Percentiles rank a stretch among this genome's conserved stretches.
These are phyloP conservation scores for Hypericum androsaemum DNA, from an alignment of 345 rosid genomes.

Conservation along the genomic window DNA sequence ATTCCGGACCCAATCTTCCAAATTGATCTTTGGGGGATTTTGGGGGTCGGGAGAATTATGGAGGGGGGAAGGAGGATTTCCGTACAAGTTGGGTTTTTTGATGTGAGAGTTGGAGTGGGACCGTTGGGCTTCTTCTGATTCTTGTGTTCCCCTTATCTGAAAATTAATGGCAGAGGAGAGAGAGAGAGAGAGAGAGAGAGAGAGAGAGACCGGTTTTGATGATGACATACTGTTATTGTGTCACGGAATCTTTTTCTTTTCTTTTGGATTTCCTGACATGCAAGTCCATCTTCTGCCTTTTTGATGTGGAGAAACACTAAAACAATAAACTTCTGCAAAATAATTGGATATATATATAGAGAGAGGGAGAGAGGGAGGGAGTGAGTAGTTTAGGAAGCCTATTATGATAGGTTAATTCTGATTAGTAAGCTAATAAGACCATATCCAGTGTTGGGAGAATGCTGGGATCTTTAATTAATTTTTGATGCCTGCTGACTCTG, in stretches of 20 bases:
- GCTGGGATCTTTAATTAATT: constrained; percentile 9
- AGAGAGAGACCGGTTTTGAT: constrained; percentile 8
- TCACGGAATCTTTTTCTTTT: constrained; percentile 26
- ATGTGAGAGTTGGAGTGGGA: constrained; percentile 46
- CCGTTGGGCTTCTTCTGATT: constrained; percentile 34
- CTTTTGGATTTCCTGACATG: constrained; percentile 13
- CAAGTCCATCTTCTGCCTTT: not conserved
- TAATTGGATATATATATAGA: not conserved
- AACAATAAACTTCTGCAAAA: constrained; percentile 7
- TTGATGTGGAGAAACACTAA: not conserved
- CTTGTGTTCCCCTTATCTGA: constrained; percentile 30
- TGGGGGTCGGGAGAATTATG: constrained; percentile 13
- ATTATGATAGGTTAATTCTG: constrained; percentile 6
- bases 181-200: constrained; percentile 6
- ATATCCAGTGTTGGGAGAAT: constrained; percentile 16
- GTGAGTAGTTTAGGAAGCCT: constrained; percentile 3
- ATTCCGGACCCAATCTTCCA: constrained; percentile 12
- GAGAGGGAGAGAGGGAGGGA: constrained; percentile 8
- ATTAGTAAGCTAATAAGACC: constrained; percentile 7
- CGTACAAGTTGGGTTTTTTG: constrained; percentile 25
- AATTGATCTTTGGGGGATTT: constrained; percentile 6
- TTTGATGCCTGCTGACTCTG: not conserved
- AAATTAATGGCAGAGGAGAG: constrained; percentile 28
- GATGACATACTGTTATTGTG: constrained; percentile 19
- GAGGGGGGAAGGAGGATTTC: constrained; percentile 2